Evolutionary conservation across 2,329 filamentous ascomycete genomes (phyloP).

Genomic region (Diplocarpon mali): DNA sequence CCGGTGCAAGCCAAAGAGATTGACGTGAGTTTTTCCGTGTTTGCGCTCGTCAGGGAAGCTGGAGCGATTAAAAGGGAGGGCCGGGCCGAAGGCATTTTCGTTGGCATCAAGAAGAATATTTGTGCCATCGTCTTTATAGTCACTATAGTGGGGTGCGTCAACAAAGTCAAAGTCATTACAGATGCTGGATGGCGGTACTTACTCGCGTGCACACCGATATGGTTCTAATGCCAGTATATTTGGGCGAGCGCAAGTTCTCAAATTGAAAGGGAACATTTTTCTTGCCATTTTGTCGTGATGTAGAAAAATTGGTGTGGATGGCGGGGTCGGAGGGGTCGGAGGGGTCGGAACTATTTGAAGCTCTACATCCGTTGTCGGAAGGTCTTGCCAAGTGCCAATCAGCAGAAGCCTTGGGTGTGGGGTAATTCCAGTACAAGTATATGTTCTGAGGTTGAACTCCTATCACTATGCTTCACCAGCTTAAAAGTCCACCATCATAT

Average conservation of each 20-base stretch:
- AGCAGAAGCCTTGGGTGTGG: too few species aligned
- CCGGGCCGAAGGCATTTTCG: constrained; percentile 90
- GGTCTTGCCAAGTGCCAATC: too few species aligned
- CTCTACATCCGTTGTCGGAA: neutral
- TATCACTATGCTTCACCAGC: too few species aligned
- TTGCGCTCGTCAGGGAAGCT: constrained; percentile 28
- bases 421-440: too few species aligned
- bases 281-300: constrained; percentile 18
- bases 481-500: too few species aligned
- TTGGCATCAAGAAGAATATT: constrained; percentile 97
- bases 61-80: constrained; percentile 43
- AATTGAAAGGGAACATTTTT: constrained; percentile 50
- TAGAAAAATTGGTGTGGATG: constrained; percentile 2
- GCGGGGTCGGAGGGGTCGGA: constrained; percentile 3
- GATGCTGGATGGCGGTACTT: constrained; percentile 26
- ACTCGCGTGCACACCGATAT: constrained; percentile 77
- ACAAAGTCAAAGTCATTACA: neutral
- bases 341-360: constrained; percentile 3
- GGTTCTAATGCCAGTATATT: constrained; percentile 70
- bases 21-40: constrained; percentile 41
- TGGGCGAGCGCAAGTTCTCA: constrained; percentile 61
- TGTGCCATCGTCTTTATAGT: constrained; percentile 97
- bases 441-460: too few species aligned
- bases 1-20: constrained; percentile 75
- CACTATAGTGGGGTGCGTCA: constrained; percentile 43